A percentile compares a stretch with the other conserved stretches of the same genome.
These are phyloP conservation scores for Blastomyces gilchristii DNA, from an alignment of 2,329 filamentous ascomycete genomes.

Conservation along the genomic window DNA sequence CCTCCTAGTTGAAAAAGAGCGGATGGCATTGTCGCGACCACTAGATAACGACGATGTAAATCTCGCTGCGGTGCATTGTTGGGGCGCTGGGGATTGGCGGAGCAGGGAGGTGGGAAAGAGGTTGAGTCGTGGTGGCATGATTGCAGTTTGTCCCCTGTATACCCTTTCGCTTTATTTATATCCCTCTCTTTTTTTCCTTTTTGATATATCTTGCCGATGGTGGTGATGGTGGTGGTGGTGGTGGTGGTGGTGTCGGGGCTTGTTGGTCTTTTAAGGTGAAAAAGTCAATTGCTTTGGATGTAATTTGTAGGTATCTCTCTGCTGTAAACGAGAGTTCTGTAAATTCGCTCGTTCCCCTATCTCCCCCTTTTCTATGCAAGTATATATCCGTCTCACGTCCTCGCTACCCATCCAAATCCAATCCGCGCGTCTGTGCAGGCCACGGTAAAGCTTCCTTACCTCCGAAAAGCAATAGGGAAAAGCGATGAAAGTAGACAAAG, in stretches of 20 bases:
- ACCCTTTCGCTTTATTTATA: not conserved
- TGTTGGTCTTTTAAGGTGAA: not conserved
- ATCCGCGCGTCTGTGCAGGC: not conserved
- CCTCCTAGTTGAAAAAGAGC: not conserved
- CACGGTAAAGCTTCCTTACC: not conserved
- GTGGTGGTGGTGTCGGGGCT: not conserved
- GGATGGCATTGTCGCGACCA: slow-evolving; percentile 3
- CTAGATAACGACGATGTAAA: slow-evolving; percentile 19
- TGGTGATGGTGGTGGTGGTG: not conserved
- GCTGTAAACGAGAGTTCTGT: not conserved
- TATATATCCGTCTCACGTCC: not conserved
- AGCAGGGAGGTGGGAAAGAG: slow-evolving; percentile 23
- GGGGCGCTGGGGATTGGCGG: slow-evolving; percentile 24
- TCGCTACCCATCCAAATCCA: not conserved
- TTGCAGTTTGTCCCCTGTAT: slow-evolving; percentile 11
- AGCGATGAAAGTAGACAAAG: not conserved
- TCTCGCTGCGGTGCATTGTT: slow-evolving; percentile 19
- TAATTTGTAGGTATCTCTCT: not conserved
- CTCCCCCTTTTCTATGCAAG: not conserved
- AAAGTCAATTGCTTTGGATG: not conserved
- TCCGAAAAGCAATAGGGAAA: not conserved
- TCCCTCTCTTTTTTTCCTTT: not conserved
- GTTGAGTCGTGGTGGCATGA: slow-evolving; percentile 48
- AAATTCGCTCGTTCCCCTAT: too few species aligned
- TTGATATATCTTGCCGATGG: not conserved